A percentile compares a stretch with the other conserved stretches of the same genome.
Evolutionary conservation across 768 basidiomycete genomes (phyloP).

Genomic region (Lanmaoa rubissima): DNA sequence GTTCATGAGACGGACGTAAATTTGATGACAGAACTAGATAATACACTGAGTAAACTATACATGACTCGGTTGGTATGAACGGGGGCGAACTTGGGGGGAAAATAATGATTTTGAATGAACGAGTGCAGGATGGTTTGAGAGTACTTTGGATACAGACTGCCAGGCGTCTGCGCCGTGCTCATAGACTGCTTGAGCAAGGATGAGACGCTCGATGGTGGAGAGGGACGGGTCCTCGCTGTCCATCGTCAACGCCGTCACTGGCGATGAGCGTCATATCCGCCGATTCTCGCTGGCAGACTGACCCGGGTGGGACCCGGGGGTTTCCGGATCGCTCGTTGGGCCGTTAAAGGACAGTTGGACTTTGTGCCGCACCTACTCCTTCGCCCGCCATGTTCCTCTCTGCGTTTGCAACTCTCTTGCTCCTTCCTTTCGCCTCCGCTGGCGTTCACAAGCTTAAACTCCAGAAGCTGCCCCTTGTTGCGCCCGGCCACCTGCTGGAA

Average conservation of each 20-base stretch:
- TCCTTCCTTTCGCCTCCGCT: constrained; percentile 47
- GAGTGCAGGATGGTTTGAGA: constrained; percentile 71
- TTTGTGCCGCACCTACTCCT: constrained; percentile 7
- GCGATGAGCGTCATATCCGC: background rate
- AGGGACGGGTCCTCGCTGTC: constrained; percentile 16
- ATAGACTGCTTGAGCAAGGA: constrained; percentile 85
- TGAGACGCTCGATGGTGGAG: constrained; percentile 62
- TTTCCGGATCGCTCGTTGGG: constrained; percentile 10
- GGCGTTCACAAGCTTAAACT: constrained; percentile 85
- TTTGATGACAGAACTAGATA: constrained; percentile 60
- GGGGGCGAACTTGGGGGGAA: constrained; percentile 55
- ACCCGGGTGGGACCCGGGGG: constrained; percentile 19
- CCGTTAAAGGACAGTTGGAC: constrained; percentile 25
- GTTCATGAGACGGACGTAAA: constrained; percentile 68
- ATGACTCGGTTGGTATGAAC: constrained; percentile 7
- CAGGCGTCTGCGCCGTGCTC: constrained; percentile 74
- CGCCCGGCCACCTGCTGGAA: constrained; percentile 64
- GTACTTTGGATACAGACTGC: constrained; percentile 60
- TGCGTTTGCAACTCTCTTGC: constrained; percentile 37
- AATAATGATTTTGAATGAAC: constrained; percentile 63
- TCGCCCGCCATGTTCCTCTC: constrained; percentile 44
- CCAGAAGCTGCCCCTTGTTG: constrained; percentile 71
- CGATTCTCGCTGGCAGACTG: background rate
- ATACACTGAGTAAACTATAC: constrained; percentile 19
- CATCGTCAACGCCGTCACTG: constrained; percentile 14